Percentiles rank a stretch among this genome's conserved stretches.
These are phyloP conservation scores for Periconia sp. DNA, from an alignment of 2,329 filamentous ascomycete genomes.

Conservation along the genomic window DNA sequence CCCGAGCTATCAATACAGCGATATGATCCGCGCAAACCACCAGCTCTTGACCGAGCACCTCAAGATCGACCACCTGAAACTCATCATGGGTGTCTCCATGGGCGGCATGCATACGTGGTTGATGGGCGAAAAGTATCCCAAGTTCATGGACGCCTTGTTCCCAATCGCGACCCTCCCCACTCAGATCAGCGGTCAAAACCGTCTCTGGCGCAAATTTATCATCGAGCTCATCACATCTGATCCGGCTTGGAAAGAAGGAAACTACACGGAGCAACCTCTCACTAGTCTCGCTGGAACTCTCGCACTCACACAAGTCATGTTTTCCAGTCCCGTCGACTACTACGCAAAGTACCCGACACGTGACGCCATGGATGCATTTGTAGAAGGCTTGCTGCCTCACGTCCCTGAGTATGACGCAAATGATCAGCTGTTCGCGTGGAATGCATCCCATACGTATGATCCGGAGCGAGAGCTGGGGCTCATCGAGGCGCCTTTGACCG, in stretches of 20 bases:
- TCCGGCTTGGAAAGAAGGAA: conserved; percentile 17
- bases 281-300: conserved; percentile 12
- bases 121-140: conserved; percentile 13
- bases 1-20: conserved; percentile 21
- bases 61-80: conserved; percentile 19
- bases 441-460: conserved; percentile 26
- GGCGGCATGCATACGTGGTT: conserved; percentile 27
- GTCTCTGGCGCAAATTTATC: conserved; percentile 26
- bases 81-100: conserved; percentile 26
- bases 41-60: conserved; percentile 21
- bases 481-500: conserved; percentile 22
- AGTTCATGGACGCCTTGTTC: conserved; percentile 16
- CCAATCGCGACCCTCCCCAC: conserved; percentile 22
- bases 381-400: conserved; percentile 11
- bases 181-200: conserved; percentile 23
- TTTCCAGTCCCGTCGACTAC: conserved; percentile 17
- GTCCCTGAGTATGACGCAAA: conserved; percentile 17
- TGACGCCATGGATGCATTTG: conserved; percentile 18
- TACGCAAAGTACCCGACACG: conserved; percentile 17
- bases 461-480: conserved; percentile 17
- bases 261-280: conserved; percentile 20
- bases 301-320: conserved; percentile 21
- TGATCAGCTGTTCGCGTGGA: conserved; percentile 18
- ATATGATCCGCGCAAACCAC: conserved; percentile 27
- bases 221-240: conserved; percentile 20